Evolutionary conservation across 2,329 filamentous ascomycete genomes (phyloP).

Genomic region (Blumeria graminis): DNA sequence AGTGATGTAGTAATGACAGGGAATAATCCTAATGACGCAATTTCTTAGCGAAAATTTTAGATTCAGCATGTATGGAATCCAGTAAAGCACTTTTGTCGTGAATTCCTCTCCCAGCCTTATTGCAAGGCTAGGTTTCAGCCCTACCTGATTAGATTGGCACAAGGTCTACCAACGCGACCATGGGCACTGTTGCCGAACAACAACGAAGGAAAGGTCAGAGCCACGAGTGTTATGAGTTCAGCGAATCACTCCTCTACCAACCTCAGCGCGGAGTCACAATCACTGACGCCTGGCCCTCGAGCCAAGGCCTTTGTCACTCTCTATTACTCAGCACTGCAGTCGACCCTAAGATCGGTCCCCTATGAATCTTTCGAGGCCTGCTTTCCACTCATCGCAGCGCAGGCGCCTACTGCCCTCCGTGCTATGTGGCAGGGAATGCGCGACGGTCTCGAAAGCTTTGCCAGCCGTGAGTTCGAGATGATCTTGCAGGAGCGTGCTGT

Average conservation of each 20-base stretch:
- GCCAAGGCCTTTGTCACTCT: slow-evolving; percentile 29
- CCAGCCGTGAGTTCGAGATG: slow-evolving; percentile 28
- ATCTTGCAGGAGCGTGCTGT: slow-evolving; percentile 28
- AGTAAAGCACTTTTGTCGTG: too few relatives aligned
- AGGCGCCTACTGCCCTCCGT: slow-evolving; percentile 25
- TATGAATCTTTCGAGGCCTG: slow-evolving; percentile 34
- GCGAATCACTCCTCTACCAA: not conserved
- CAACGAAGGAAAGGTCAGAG: too few relatives aligned
- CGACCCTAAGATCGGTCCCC: slow-evolving; percentile 29
- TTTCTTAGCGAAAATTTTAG: too few relatives aligned
- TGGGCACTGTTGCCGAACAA: too few relatives aligned
- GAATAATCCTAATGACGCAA: not conserved
- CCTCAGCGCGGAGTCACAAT: not conserved
- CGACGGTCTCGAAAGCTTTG: slow-evolving; percentile 27
- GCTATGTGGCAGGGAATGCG: slow-evolving; percentile 35
- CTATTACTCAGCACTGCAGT: slow-evolving; percentile 26
- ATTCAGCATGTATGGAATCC: too few relatives aligned
- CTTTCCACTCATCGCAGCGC: slow-evolving; percentile 32
- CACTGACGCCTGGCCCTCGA: slow-evolving; percentile 25
- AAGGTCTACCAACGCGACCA: too few relatives aligned
- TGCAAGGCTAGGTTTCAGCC: too few relatives aligned
- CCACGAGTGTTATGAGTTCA: not conserved
- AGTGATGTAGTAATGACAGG: not conserved
- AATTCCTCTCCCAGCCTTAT: too few relatives aligned
- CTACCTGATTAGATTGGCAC: too few relatives aligned